Base-by-base conservation (phyloP, 345 rosid genomes). In the Isatis tinctoria region DNA sequence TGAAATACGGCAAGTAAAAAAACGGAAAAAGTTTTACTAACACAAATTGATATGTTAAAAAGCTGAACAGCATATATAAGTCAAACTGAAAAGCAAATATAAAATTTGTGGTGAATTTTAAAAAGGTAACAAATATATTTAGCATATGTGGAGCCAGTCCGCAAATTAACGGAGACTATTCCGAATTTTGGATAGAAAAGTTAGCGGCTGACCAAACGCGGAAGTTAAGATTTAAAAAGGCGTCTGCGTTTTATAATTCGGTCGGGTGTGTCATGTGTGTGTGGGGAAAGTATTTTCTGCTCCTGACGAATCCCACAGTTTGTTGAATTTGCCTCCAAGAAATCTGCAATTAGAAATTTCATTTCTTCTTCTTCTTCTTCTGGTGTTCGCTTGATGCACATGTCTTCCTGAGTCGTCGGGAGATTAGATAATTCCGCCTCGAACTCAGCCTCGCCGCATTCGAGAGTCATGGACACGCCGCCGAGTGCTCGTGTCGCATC, bases 401-500 rank as follows among this genome's bases (percentile, higher is more conserved):
- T 77, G 57, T 57, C 40, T 47, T 64, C 67, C 72, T 70, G 57
- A 71, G 9, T 56, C 44, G 28, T 36, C 2, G 49, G 33, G 16
- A 45, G 51, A 65, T 57, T 10, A 36, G 32, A 2, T 30, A 0
- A 56, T 28, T 39, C 36, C 32, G 37, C 37, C 30, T 56, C 43
- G 33, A 49, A 35, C 67, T 56, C 72, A 8, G 71, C 22, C 47
- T 69, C 62, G 69, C 76, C 28, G 43, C 54, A 48, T 57, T 8
- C 18, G 35, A 30, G 56, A 58, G 81, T 78, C 79, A 81, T 88
- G 96, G 83, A 76, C 47, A 77, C 90, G 62, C 65, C 90, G 48
- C 62, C 92, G 52, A 78, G 30, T 60, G 57, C 92, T 69, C 86
- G 90, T 43, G 80, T 78, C 66, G 87, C 75, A 2, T 76, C 92